Base-by-base conservation (phyloP, 257 asterid species). In the Datura wrightii region DNA sequence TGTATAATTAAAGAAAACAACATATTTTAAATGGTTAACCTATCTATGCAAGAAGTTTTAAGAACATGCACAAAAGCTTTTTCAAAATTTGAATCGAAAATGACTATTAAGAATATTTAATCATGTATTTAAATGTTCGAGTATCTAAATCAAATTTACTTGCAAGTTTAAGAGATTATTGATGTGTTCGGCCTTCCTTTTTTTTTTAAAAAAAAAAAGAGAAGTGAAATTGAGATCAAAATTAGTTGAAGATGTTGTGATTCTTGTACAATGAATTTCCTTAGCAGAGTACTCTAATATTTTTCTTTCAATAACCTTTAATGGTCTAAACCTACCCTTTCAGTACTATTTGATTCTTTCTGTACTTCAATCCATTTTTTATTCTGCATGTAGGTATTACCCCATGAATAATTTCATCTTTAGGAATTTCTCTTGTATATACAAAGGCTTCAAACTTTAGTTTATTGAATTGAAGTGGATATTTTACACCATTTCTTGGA, bases 291-390 rank as follows among this genome's bases (percentile, higher is more conserved):
- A 67, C 52, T 14, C 78, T 39, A 67, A 65, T 39, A 37, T 39
- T 72, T 44, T 10, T 72, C 36, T 71, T 19, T 2, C 18, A 41
- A 72, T 41, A 72, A 53, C 59, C n/a, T 74, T 74, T 74, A 74
- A 74, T 48, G 19, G 60, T 13, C 13, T 48, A 24, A 24, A 74
- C 44, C 81, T 74, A 48, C 60, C 59, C n/a, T 74, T 48, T 6
- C 59, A 74, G 44, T 65, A 65, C 18, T 19, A 19, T 46, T 72
- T 72, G 80, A 44, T 72, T 72, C 11, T 11, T 39, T 39, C 16
- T 37, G 78, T 16, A 67, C 78, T 41, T 39, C 15, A 37, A 67
- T 37, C 31, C 78, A 3, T 19, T 44, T 72, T 46, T 71, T 41
- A 11, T 71, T 55, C 79, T 42, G 37, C 55, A 71, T 65, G 72